Evolutionary conservation across 805 yeast genomes (phyloP), one percentile per base, ranked within the genome.

Genomic region (Candida corydali): DNA sequence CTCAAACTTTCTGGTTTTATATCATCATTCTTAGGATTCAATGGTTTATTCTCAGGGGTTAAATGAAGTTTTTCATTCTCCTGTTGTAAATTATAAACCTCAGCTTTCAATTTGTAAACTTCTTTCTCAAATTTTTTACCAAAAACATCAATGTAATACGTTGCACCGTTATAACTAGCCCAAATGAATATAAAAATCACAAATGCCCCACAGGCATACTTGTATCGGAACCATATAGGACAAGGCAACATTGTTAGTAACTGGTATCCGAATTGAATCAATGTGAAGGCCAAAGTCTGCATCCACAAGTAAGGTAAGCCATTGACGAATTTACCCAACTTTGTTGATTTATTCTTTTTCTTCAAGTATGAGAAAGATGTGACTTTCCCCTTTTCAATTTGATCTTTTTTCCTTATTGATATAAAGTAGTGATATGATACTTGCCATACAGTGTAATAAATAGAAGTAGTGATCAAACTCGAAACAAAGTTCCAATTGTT

Each of bases 141-240:
- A 61, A 88, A 93, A 34, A 82, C 82, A 51, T 91, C 98, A 39
- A 93, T 73, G 57, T 91, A 91, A 55, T 86, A 91, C 0, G 95
- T 86, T 2, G 98, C 98, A 19, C 98, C 98, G 47, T 93, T 89
- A 56, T 82, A 87, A 28, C 88, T 70, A 1, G 98, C 94, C 56
- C 77, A 73, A 31, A 80, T 57, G 48, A 89, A 88, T n/a, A 91
- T 86, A 34, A 74, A 69, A 2, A 76, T 60, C 44, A 91, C 70
- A 52, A 88, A 89, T 1, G 69, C 45, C 1, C 81, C 76, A 17
- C 93, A 86, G 2, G 85, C 75, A 29, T 63, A 60, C 50, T 82
- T 80, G 55, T 80, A 75, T 29, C 73, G 68, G 60, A 86, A 86
- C 83, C 95, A 86, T n/a, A 93, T 55, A 0, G 96, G 95, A 51